Percentiles rank a stretch among this genome's conserved stretches.
phyloP scores from a whole-genome alignment of 441 rosid species.

The Populus hybrid region DNA sequence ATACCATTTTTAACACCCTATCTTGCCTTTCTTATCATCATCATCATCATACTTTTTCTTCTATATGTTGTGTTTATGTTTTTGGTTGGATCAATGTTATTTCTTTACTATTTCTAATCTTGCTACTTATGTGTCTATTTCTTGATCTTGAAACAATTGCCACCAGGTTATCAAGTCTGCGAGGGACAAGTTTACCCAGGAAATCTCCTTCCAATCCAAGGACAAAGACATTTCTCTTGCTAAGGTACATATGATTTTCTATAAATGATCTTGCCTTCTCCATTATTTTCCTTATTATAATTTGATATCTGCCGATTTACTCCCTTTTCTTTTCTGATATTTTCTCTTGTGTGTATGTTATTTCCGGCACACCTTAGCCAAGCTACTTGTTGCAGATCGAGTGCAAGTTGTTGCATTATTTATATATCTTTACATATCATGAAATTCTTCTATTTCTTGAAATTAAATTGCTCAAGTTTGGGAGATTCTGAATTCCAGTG shows the following conservation, averaged over 20 bases:
- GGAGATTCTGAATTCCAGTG: not conserved
- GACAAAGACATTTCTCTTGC: conserved; percentile 78
- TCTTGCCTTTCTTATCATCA: not conserved
- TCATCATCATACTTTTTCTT: not conserved
- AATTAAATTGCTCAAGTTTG: not conserved
- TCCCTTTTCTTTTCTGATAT: not conserved
- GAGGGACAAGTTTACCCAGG: conserved; percentile 60
- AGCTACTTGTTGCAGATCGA: not conserved
- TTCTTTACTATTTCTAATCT: conserved; percentile 6
- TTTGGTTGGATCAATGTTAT: not conserved
- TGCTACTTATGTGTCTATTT: not conserved
- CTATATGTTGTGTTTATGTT: not conserved
- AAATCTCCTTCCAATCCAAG: conserved; percentile 67
- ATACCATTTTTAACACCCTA: conserved; percentile 6
- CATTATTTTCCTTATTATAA: not conserved
- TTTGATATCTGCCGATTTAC: not conserved
- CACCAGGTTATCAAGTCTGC: conserved; percentile 59
- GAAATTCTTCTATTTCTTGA: not conserved
- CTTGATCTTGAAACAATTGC: conserved; percentile 1
- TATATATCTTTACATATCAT: not conserved
- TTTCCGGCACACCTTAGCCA: not conserved
- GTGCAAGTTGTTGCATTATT: not conserved
- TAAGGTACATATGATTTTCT: conserved; percentile 38
- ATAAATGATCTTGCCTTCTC: conserved; percentile 11
- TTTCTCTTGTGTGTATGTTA: not conserved